Base-by-base conservation (phyloP, 2,329 filamentous ascomycete genomes). In the Amesomyces nigricolor region DNA sequence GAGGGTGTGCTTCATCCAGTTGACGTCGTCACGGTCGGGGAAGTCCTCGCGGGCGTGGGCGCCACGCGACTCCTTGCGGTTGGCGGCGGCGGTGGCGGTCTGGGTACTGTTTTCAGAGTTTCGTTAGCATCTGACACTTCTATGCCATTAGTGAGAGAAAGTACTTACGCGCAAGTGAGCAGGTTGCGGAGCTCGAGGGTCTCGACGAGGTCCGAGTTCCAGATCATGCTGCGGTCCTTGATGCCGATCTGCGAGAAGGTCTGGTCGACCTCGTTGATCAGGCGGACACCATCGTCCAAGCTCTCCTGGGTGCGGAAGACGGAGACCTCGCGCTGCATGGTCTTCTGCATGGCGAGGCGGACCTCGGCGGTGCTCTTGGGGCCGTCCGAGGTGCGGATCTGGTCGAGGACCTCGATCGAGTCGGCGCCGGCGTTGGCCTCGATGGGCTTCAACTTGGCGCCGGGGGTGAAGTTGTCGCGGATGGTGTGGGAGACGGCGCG, bases 1-100 rank as follows among this genome's bases (percentile, higher is more conserved):
- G 59, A 99, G 82, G 45, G 90, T 95, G 82, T 99, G 94, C 86
- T 97, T 97, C 92, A 96, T 96, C 92, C 92, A 97, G 73, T 95
- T 87, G 74, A 86, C 80, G 71, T 99, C 94, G 70, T 97, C 89
- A 78, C 94, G 87, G 16, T 97, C 91, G 56, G 92, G 92, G 81
- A 74, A 97, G 72, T 99, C 94, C 79, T 99, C 94, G 64, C 94
- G 88, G 63, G 94, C 94, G 75, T 99, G 94, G 22, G 94, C 94
- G 71, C 94, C 94, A 77, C 94, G 89, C 54, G 91, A 96, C 77
- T 99, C 94, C 81, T 96, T 96, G 70, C 94, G 86, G 77, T 92
- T 92, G 57, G 91, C 89, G 61, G 94, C 94, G 32, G 91, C 83
- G 65, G 86, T 82, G 60, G 94, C 94, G 50, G 94, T 97, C 86